Conservation (phyloP, 768 basidiomycete genomes). For the Lactarius vividus region DNA sequence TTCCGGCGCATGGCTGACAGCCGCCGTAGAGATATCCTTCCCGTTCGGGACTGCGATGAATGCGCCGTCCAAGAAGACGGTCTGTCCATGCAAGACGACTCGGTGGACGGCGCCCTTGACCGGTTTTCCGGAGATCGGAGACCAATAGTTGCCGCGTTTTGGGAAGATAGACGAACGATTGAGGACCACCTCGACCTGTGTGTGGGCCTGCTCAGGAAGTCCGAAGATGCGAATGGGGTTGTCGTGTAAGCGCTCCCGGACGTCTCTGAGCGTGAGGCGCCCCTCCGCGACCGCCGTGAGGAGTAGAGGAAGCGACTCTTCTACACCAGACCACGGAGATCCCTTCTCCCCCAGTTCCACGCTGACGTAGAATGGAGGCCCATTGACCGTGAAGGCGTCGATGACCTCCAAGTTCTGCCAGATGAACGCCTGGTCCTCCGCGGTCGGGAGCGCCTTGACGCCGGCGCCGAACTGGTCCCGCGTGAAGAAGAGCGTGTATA, state of each 20-base stretch:
- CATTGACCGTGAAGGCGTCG: constrained; percentile 89
- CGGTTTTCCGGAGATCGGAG: constrained; percentile 64
- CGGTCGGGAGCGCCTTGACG: constrained; percentile 61
- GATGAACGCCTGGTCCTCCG: constrained; percentile 73
- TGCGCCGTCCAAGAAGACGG: constrained; percentile 83
- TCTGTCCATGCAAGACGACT: constrained; percentile 87
- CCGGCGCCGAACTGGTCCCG: constrained; percentile 61
- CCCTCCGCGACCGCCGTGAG: constrained; percentile 82
- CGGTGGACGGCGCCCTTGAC: constrained; percentile 82
- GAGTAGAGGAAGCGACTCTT: constrained; percentile 84
- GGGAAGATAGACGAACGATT: constrained; percentile 66
- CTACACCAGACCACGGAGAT: constrained; percentile 74
- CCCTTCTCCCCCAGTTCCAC: constrained; percentile 55
- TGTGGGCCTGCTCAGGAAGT: constrained; percentile 80
- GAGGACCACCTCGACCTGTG: constrained; percentile 90
- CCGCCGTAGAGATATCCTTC: constrained; percentile 67
- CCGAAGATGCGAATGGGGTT: constrained; percentile 92
- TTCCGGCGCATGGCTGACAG: constrained; percentile 19
- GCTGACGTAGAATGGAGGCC: constrained; percentile 76
- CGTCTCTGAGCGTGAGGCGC: constrained; percentile 76
- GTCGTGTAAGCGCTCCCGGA: constrained; percentile 81
- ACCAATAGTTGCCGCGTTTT: constrained; percentile 62
- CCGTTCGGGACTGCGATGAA: constrained; percentile 59
- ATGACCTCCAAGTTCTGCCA: constrained; percentile 84
- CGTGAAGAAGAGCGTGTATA: constrained; percentile 89